Conservation (phyloP, 1,284 basidiomycete genomes). For the Ceratobasidium papillatum region DNA sequence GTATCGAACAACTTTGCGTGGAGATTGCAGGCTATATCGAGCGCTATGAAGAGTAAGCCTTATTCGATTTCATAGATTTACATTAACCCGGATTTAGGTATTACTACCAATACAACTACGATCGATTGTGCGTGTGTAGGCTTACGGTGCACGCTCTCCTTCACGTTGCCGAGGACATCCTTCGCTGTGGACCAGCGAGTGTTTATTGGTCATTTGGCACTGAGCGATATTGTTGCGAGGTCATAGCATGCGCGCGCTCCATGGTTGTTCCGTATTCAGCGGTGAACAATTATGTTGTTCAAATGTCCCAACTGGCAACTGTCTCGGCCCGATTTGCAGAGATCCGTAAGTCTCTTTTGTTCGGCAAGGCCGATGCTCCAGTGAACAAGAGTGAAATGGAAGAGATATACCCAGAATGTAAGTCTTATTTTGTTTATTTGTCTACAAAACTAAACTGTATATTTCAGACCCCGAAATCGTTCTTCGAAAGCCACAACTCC, state of each 20-base stretch:
- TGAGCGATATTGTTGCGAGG: constrained; percentile 49
- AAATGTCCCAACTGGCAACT: background rate
- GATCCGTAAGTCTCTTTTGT: background rate
- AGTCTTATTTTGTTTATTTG: background rate
- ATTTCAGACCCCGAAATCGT: background rate
- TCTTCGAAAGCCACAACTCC: background rate
- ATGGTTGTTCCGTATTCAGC: background rate
- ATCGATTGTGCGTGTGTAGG: no score
- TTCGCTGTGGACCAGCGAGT: constrained; percentile 55
- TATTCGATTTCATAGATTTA: background rate
- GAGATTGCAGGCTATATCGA: constrained; percentile 43
- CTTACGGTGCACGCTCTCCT: no score
- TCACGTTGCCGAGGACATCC: constrained; percentile 52
- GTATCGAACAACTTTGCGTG: constrained; percentile 46
- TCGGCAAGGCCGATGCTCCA: background rate
- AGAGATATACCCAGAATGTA: background rate
- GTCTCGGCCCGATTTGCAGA: background rate
- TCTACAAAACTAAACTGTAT: background rate
- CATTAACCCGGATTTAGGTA: background rate
- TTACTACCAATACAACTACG: no score
- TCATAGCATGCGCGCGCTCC: constrained; percentile 43
- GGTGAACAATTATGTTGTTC: background rate
- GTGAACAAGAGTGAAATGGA: background rate
- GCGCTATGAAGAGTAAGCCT: constrained; percentile 49
- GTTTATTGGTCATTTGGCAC: constrained; percentile 58